Conservation (phyloP, 2,329 filamentous ascomycete genomes). For the Clarireedia paspali region DNA sequence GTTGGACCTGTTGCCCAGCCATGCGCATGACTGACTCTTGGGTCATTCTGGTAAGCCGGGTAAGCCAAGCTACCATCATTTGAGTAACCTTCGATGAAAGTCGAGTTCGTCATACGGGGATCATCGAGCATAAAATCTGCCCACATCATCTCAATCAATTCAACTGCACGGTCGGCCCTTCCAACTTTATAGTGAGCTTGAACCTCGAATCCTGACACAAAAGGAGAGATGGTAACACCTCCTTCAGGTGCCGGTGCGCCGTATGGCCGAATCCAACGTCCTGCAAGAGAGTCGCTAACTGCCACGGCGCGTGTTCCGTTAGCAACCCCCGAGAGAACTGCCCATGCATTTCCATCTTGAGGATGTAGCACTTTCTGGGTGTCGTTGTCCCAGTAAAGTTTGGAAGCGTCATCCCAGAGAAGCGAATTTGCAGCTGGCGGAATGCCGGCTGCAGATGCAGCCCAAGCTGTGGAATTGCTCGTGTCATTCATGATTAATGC, state of each 20-base stretch:
- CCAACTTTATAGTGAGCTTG: conserved; percentile 45
- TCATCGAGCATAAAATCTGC: conserved; percentile 51
- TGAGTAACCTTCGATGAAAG: conserved; percentile 52
- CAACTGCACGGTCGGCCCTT: conserved; percentile 42
- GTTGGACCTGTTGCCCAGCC: conserved; percentile 41
- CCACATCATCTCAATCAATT: conserved; percentile 49
- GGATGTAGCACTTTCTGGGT: conserved; percentile 45
- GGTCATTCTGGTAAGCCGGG: conserved; percentile 43
- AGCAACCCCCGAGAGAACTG: conserved; percentile 25
- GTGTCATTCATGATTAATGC: conserved; percentile 24
- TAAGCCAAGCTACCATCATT: conserved; percentile 50
- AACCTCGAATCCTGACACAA: conserved; percentile 51
- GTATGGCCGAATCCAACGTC: conserved; percentile 41
- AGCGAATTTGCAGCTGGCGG: conserved; percentile 11
- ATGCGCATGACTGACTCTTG: conserved; percentile 41
- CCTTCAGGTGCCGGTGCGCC: conserved; percentile 50
- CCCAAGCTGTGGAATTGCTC: conserved; percentile 1
- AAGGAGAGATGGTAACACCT: conserved; percentile 43
- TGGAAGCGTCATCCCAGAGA: conserved; percentile 30
- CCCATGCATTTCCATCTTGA: conserved; percentile 52
- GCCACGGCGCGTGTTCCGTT: background rate
- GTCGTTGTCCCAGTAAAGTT: conserved; percentile 44
- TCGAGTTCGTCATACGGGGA: conserved; percentile 48
- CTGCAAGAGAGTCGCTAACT: conserved; percentile 23
- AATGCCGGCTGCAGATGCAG: conserved; percentile 4